phyloP scores from a whole-genome alignment of 1,284 basidiomycete genomes.

The Trichosporon sp. region DNA sequence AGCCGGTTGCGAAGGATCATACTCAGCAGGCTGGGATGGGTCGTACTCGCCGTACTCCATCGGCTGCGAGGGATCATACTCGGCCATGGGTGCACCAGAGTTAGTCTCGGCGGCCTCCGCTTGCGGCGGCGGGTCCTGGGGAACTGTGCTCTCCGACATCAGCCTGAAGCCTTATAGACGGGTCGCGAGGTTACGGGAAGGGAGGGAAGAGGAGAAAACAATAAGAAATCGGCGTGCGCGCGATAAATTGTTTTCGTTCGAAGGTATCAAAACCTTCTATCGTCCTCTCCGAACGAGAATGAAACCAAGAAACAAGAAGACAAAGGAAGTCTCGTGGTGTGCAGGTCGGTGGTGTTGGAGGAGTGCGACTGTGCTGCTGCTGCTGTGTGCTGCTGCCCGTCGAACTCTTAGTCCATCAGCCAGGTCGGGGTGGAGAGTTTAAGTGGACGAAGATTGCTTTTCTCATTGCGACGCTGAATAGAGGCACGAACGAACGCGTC shows the following conservation, averaged over 20 bases:
- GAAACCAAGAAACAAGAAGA: not conserved
- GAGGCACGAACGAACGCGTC: constrained; percentile 7
- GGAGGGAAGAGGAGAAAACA: not conserved
- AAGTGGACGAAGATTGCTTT: constrained; percentile 3
- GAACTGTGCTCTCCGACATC: constrained; percentile 18
- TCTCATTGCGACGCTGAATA: not conserved
- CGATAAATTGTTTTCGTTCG: constrained; percentile 2
- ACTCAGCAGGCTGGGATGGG: constrained; percentile 23
- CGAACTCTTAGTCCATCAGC: constrained; percentile 21
- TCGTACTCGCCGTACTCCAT: constrained; percentile 23
- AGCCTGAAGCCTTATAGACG: constrained; percentile 15
- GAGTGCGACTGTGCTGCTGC: constrained; percentile 20
- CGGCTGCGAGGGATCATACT: constrained; percentile 19
- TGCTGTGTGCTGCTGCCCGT: constrained; percentile 19
- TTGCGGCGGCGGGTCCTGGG: constrained; percentile 1
- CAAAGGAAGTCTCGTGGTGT: not conserved
- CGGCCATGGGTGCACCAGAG: constrained; percentile 15
- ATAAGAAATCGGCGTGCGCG: not conserved
- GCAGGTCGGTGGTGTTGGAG: constrained; percentile 17
- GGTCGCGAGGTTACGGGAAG: not conserved
- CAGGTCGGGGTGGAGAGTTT: constrained; percentile 9
- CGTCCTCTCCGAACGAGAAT: not conserved
- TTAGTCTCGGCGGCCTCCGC: constrained; percentile 16
- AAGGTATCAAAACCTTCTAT: not conserved
- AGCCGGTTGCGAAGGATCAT: constrained; percentile 21